Base-by-base conservation (phyloP, 2,329 filamentous ascomycete species). In the Penicillium psychrosexuale region DNA sequence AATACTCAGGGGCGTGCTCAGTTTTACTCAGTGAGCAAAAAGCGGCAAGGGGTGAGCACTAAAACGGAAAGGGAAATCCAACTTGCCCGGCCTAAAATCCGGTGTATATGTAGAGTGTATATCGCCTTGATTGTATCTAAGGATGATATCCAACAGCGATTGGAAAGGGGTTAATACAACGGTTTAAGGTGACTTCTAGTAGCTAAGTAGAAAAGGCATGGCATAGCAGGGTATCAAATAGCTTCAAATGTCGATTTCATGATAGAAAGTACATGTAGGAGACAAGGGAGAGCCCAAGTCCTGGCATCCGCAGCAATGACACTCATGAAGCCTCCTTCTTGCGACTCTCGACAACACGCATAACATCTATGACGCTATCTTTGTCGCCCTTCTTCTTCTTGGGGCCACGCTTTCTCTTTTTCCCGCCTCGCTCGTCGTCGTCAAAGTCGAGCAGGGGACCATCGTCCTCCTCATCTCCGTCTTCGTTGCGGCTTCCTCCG, bases 401-500 rank as follows among this genome's bases (percentile, higher is more conserved):
- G 12, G 76, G 74, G n/a, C 77, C 76, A 57, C 88, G 83, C 75
- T 80, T 80, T 58, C 77, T 73, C 66, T 76, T 77, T 57, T 70
- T 75, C 7, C 65, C 66, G 30, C 68, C 67, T 33, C 63, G 61
- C 22, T 66, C 40, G 34, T 55, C 66, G 33, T 67, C 68, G 28
- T 68, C 67, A n/a, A 69, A 71, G 53, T 74, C 71, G 90, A 65
- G 84, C 77, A 37, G 84, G 85, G 51, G 92, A 72, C 75, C 69
- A 38, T 91, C 45, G 6, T 60, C 89, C 60, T 88, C 83, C 60
- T 96, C 92, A 56, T 92, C 92, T 47, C 92, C 91, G 66, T 97
- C 94, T 51, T 90, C 91, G 66, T 90, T 87, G 28, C 93, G 83
- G 67, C 88, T 94, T 19, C 86, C 90, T 33, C 94, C 94, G 68